Percentiles rank a stretch among this genome's conserved stretches.
These are phyloP conservation scores for Atalantia buxifolia DNA, from an alignment of 345 rosid species.

Conservation along the genomic window DNA sequence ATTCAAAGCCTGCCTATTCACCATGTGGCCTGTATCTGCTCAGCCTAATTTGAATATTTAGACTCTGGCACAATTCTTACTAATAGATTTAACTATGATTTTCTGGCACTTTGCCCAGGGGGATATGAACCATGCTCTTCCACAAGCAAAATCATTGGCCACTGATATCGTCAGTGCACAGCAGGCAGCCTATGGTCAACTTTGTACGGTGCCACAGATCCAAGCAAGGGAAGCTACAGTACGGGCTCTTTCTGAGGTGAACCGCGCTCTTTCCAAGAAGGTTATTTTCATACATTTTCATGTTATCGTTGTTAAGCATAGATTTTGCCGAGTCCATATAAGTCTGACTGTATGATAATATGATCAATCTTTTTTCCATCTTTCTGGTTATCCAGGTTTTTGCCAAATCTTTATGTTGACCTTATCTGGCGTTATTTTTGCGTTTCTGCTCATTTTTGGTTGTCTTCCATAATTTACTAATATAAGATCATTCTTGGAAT, in stretches of 20 bases:
- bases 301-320: background rate
- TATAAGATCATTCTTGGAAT: background rate
- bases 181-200: slow-evolving; percentile 37
- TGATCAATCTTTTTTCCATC: background rate
- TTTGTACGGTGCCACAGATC: slow-evolving; percentile 26
- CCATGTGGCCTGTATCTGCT: background rate
- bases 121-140: slow-evolving; percentile 33
- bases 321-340: background rate
- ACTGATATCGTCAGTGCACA: slow-evolving; percentile 31
- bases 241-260: slow-evolving; percentile 49
- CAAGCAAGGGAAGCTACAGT: slow-evolving; percentile 62
- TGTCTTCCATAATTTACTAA: background rate
- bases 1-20: background rate
- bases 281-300: slow-evolving; percentile 27
- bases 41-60: background rate
- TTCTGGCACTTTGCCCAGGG: slow-evolving; percentile 32
- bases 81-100: background rate
- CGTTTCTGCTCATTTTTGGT: background rate
- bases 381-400: background rate
- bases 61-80: background rate
- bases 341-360: background rate
- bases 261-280: slow-evolving; percentile 54
- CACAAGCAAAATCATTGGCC: slow-evolving; percentile 36
- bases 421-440: background rate
- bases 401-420: too few species aligned